Evolutionary conservation across 768 basidiomycete species (phyloP).

Genomic region (Rhizopogon vulgaris): DNA sequence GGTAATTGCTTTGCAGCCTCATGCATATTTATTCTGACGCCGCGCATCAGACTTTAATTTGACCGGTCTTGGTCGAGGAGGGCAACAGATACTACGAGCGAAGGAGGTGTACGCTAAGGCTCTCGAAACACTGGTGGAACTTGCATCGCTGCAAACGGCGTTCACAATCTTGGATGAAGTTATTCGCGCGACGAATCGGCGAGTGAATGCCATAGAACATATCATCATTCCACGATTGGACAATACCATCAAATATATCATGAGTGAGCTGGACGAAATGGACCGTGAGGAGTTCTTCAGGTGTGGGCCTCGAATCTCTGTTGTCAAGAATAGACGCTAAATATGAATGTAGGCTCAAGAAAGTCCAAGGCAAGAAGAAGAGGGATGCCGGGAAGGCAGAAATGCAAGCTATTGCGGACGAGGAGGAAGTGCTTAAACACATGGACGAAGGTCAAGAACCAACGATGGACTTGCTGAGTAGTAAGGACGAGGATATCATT

Average conservation of each 20-base stretch:
- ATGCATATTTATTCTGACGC: not conserved
- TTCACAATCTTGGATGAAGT: constrained; percentile 99
- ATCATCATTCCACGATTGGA: constrained; percentile 93
- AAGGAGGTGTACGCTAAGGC: constrained; percentile 98
- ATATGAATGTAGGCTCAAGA: constrained; percentile 65
- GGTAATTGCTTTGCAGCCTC: constrained; percentile 38
- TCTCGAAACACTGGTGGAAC: constrained; percentile 92
- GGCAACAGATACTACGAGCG: constrained; percentile 91
- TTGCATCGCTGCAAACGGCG: constrained; percentile 94
- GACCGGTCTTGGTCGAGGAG: constrained; percentile 94
- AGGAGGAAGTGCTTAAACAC: constrained; percentile 18
- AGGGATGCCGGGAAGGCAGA: constrained; percentile 15
- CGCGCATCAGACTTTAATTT: constrained; percentile 80
- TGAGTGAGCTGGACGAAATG: constrained; percentile 98
- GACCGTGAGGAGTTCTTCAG: constrained; percentile 94
- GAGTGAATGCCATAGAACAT: constrained; percentile 98
- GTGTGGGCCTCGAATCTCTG: constrained; percentile 33
- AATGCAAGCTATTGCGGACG: constrained; percentile 15
- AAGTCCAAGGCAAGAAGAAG: constrained; percentile 79
- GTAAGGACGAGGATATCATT: constrained; percentile 90
- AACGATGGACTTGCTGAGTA: constrained; percentile 63
- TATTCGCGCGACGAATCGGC: constrained; percentile 96
- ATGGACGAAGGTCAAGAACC: constrained; percentile 23
- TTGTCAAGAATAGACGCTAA: not conserved
- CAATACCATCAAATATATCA: constrained; percentile 97